phyloP scores from a whole-genome alignment of 768 basidiomycete genomes.

The Psilocybe tampanensis region DNA sequence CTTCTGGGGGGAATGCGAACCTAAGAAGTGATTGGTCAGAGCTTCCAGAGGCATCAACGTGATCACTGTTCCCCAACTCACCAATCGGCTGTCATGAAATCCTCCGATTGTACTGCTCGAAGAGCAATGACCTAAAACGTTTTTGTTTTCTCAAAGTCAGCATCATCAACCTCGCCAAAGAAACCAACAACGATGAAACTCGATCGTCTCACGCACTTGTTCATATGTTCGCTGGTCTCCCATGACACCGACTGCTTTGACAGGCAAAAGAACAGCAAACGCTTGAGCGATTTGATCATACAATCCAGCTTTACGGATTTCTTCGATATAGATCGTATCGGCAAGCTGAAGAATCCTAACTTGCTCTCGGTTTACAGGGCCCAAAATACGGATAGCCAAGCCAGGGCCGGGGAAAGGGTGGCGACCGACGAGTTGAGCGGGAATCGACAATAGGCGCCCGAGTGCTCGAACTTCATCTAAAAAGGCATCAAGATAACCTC shows the following conservation, averaged over 20 bases:
- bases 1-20: slow-evolving; percentile 94
- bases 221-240: slow-evolving; percentile 97
- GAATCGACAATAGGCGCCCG: slow-evolving; percentile 89
- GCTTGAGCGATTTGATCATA: slow-evolving; percentile 96
- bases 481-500: background rate
- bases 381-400: slow-evolving; percentile 96
- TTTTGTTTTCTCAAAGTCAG: background rate
- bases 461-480: slow-evolving; percentile 94
- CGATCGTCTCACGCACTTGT: slow-evolving; percentile 52
- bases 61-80: slow-evolving; percentile 32
- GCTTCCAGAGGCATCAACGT: background rate
- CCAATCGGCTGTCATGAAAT: slow-evolving; percentile 99
- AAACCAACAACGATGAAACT: background rate
- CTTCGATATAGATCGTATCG: slow-evolving; percentile 96
- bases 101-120: slow-evolving; percentile 95
- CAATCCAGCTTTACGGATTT: slow-evolving; percentile 90
- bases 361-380: slow-evolving; percentile 92
- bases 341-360: slow-evolving; percentile 90
- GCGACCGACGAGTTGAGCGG: slow-evolving; percentile 89
- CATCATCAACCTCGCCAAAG: background rate
- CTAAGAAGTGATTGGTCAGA: slow-evolving; percentile 37
- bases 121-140: slow-evolving; percentile 94
- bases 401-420: slow-evolving; percentile 99
- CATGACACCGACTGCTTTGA: slow-evolving; percentile 97
- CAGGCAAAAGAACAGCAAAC: slow-evolving; percentile 93